Conservation (phyloP, 2,329 filamentous ascomycete genomes). For the Fusarium nisikadoi region DNA sequence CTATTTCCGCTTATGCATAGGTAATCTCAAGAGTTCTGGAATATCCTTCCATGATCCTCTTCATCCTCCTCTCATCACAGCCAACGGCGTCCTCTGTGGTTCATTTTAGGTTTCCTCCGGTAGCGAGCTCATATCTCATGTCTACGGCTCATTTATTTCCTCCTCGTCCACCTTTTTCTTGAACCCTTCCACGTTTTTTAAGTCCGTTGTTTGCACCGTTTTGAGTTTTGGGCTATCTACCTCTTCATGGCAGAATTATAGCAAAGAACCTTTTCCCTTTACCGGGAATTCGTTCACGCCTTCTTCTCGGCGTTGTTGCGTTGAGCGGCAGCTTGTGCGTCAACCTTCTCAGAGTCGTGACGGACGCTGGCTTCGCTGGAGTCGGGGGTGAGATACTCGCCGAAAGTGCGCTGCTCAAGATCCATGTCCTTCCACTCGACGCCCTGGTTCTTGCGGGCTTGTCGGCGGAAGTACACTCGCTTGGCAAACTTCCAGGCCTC, state of each 20-base stretch:
- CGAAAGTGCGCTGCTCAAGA: slow-evolving; percentile 54
- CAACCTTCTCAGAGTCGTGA: slow-evolving; percentile 41
- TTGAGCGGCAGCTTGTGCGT: slow-evolving; percentile 15
- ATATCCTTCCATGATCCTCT: slow-evolving; percentile 17
- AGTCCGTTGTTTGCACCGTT: slow-evolving; percentile 18
- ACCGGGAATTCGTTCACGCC: slow-evolving; percentile 22
- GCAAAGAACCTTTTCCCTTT: not conserved
- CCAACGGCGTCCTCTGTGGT: slow-evolving; percentile 30
- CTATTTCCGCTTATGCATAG: slow-evolving; percentile 33
- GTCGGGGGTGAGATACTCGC: slow-evolving; percentile 49
- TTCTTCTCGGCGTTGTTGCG: slow-evolving; percentile 33
- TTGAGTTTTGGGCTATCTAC: slow-evolving; percentile 7
- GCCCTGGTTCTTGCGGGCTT: slow-evolving; percentile 38
- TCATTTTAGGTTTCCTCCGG: slow-evolving; percentile 21
- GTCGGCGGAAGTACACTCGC: slow-evolving; percentile 54
- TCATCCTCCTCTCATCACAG: slow-evolving; percentile 18
- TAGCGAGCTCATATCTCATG: slow-evolving; percentile 17
- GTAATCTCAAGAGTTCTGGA: slow-evolving; percentile 19
- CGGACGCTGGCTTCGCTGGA: slow-evolving; percentile 45
- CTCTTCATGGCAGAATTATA: not conserved
- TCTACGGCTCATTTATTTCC: slow-evolving; percentile 43
- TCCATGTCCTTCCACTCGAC: slow-evolving; percentile 52
- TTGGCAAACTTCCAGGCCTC: slow-evolving; percentile 70
- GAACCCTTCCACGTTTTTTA: slow-evolving; percentile 26
- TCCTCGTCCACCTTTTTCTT: slow-evolving; percentile 41